Evolutionary conservation across 352 stramenopile genomes (phyloP), one percentile per base, ranked within the genome.

Genomic region (Pythium periplocum): DNA sequence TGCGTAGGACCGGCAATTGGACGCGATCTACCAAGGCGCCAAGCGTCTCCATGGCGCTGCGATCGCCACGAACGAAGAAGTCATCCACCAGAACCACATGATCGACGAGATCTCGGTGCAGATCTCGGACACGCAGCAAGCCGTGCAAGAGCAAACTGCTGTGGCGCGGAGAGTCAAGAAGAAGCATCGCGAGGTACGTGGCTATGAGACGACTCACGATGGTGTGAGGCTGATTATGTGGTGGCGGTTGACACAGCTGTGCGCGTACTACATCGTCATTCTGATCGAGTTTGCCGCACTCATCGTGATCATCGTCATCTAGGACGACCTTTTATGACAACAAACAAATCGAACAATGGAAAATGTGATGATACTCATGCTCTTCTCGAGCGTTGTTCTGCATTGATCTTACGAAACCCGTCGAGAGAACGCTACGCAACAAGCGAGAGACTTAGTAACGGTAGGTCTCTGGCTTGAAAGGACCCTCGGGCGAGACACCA

Each of bases 391-490:
- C 17, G 17, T 26, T 26, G 17, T 26, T 26, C 17, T 26, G 17
- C 17, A 26, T 26, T 26, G 17, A 26, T 26, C 17, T 26, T 26
- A 26, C 17, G 17, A 26, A 26, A 26, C 17, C 17, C 17, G 17
- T 26, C 17, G 17, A 26, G 17, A 26, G 17, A 26, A 42, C 38
- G n/a, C 11, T 53, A 43, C 34, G 31, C 9, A 55, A 50, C 37
- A 52, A 11, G n/a, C 51, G 32, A 26, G 46, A 33, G 53, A 45
- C 64, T 72, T 98, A 99, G 86, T 99, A 99, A 66, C 96, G 82
- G 90, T 99, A 99, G 32, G 91, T 96, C 56, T 97, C 86, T 42
- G 96, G 92, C 89, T 99, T 99, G 96, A 89, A 99, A 32, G 96
- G 96, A 59, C 95, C 96, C 42, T 95, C 71, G 32, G 92, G 64